Evolutionary conservation across 768 basidiomycete genomes (phyloP).

Genomic region (Gloeophyllum trabeum): DNA sequence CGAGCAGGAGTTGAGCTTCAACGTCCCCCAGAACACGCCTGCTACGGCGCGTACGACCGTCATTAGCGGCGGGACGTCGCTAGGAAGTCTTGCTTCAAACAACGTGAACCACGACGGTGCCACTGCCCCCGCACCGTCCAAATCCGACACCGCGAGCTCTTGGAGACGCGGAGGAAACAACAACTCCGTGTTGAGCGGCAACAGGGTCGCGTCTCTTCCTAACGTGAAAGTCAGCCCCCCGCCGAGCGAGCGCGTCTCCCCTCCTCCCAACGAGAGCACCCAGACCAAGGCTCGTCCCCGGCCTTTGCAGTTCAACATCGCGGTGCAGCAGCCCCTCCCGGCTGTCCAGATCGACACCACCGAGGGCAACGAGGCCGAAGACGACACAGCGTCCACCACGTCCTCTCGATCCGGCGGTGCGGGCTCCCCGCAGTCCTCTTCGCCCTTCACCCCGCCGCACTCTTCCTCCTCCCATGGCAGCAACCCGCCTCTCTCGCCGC

Average conservation of each 20-base stretch:
- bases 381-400: constrained; percentile 41
- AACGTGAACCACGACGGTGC: constrained; percentile 13
- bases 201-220: constrained; percentile 38
- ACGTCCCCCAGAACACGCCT: constrained; percentile 22
- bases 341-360: constrained; percentile 10
- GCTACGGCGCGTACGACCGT: constrained; percentile 52
- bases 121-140: constrained; percentile 41
- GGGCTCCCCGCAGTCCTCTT: constrained; percentile 33
- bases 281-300: constrained; percentile 42
- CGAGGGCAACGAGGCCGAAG: constrained; percentile 9
- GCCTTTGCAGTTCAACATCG: constrained; percentile 50
- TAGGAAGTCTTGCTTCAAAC: constrained; percentile 41
- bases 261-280: constrained; percentile 26
- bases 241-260: constrained; percentile 45
- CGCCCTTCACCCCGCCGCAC: constrained; percentile 69
- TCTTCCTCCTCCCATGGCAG: constrained; percentile 41
- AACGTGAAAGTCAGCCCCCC: constrained; percentile 68
- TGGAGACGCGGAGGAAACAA: constrained; percentile 70
- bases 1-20: constrained; percentile 24
- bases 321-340: constrained; percentile 16
- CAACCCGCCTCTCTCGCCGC: constrained; percentile 59
- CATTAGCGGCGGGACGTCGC: constrained; percentile 63
- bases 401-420: constrained; percentile 40
- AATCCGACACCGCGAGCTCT: constrained; percentile 68
- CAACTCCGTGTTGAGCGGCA: constrained; percentile 60